phyloP scores from a whole-genome alignment of 2,329 filamentous ascomycete species.

The Hymenoscyphus albidus region DNA sequence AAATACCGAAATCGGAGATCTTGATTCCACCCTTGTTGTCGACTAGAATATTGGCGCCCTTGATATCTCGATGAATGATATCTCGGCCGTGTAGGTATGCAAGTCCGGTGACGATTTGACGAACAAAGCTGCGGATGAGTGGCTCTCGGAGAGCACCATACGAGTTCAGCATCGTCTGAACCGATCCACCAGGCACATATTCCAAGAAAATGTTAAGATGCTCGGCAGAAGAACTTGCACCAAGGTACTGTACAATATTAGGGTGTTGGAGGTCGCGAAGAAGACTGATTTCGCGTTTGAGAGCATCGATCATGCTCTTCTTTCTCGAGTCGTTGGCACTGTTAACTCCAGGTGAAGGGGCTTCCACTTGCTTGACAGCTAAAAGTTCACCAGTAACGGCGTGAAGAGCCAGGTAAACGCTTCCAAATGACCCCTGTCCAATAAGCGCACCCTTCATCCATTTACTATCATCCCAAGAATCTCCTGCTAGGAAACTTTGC shows the following conservation, averaged over 20 bases:
- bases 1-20: slow-evolving; percentile 98
- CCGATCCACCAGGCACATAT: slow-evolving; percentile 94
- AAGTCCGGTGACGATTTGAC: slow-evolving; percentile 88
- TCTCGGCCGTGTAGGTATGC: slow-evolving; percentile 91
- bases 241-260: slow-evolving; percentile 97
- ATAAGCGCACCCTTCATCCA: slow-evolving; percentile 99
- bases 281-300: slow-evolving; percentile 94
- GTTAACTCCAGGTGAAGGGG: slow-evolving; percentile 72
- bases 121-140: slow-evolving; percentile 91
- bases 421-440: slow-evolving; percentile 93
- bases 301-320: slow-evolving; percentile 95
- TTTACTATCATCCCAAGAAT: slow-evolving; percentile 94
- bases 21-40: slow-evolving; percentile 99
- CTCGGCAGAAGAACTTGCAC: slow-evolving; percentile 85
- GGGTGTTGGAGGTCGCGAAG: slow-evolving; percentile 90
- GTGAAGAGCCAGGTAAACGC: slow-evolving; percentile 90
- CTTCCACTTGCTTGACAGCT: slow-evolving; percentile 96
- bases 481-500: slow-evolving; percentile 82
- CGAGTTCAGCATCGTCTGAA: slow-evolving; percentile 97
- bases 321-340: slow-evolving; percentile 85
- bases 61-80: slow-evolving; percentile 98
- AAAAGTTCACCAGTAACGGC: slow-evolving; percentile 95
- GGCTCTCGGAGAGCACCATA: slow-evolving; percentile 94
- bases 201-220: slow-evolving; percentile 99
- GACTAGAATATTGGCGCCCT: slow-evolving; percentile 96